Evolutionary conservation across 2,329 filamentous ascomycete species (phyloP).

Genomic region (Penicillium paneum): DNA sequence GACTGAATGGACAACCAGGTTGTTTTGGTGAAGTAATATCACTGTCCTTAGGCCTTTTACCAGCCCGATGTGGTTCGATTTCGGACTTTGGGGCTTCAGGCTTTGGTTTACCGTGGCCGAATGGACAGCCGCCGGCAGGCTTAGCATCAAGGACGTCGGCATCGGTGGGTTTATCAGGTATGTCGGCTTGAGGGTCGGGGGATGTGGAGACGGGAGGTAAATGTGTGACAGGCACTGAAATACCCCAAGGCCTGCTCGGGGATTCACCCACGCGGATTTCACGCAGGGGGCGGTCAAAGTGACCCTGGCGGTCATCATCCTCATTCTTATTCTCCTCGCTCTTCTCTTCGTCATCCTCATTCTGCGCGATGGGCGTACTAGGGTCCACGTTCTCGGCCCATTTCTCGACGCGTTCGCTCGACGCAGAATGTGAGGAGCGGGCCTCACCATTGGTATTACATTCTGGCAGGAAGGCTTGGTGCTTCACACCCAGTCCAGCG

Average conservation of each 20-base stretch:
- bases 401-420: constrained; percentile 71
- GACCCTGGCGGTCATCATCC: constrained; percentile 63
- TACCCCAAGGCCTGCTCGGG: constrained; percentile 89
- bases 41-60: neutral
- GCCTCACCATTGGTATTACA: constrained; percentile 28
- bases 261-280: constrained; percentile 93
- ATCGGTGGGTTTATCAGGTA: constrained; percentile 10
- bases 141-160: constrained; percentile 16
- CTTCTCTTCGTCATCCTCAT: constrained; percentile 19
- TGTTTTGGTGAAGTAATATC: neutral
- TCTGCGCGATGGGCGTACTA: constrained; percentile 39
- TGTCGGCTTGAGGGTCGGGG: constrained; percentile 17
- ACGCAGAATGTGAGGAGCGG: constrained; percentile 39
- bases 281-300: constrained; percentile 80
- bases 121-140: constrained; percentile 35
- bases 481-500: constrained; percentile 78
- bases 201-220: constrained; percentile 24
- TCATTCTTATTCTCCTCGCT: constrained; percentile 44
- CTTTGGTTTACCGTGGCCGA: constrained; percentile 30
- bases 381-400: constrained; percentile 78
- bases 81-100: constrained; percentile 7
- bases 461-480: constrained; percentile 78
- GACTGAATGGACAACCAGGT: constrained; percentile 6
- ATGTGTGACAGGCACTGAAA: constrained; percentile 66
- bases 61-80: constrained; percentile 4